Evolutionary conservation across 1,284 basidiomycete genomes (phyloP).

Genomic region (Wallemia ichthyophaga): DNA sequence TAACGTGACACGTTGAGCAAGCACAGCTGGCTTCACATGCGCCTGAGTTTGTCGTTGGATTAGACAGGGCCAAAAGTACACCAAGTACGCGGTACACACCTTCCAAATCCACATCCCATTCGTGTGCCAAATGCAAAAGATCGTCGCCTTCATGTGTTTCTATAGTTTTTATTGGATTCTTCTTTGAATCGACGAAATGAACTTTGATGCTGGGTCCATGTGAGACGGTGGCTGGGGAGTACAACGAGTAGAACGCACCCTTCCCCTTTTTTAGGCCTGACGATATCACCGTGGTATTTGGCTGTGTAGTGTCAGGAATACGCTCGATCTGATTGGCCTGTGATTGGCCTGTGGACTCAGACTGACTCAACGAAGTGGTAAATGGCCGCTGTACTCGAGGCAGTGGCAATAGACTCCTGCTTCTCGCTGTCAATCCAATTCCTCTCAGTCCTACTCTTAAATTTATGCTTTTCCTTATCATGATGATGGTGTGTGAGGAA

Average conservation of each 20-base stretch:
- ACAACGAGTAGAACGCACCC: neutral
- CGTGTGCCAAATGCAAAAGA: constrained; percentile 65
- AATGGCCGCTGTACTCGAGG: no score
- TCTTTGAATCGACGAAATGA: constrained; percentile 67
- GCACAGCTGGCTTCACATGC: constrained; percentile 91
- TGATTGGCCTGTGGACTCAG: neutral
- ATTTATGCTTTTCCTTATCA: no score
- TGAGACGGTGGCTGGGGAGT: no score
- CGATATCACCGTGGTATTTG: neutral
- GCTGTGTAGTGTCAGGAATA: neutral
- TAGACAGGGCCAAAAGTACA: neutral
- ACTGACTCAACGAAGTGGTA: neutral
- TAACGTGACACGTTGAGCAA: constrained; percentile 92
- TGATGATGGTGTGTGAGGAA: no score
- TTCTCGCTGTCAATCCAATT: no score
- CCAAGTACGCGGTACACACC: constrained; percentile 23
- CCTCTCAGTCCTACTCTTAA: no score
- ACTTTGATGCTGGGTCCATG: constrained; percentile 40
- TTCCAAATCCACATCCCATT: constrained; percentile 92
- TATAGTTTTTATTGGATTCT: constrained; percentile 48
- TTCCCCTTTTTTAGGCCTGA: neutral
- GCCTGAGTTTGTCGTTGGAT: constrained; percentile 21
- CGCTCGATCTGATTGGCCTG: neutral
- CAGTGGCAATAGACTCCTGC: no score
- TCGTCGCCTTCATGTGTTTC: constrained; percentile 87